Evolutionary conservation across 2,329 filamentous ascomycete genomes (phyloP).

Genomic region (Penicillium concentricum): DNA sequence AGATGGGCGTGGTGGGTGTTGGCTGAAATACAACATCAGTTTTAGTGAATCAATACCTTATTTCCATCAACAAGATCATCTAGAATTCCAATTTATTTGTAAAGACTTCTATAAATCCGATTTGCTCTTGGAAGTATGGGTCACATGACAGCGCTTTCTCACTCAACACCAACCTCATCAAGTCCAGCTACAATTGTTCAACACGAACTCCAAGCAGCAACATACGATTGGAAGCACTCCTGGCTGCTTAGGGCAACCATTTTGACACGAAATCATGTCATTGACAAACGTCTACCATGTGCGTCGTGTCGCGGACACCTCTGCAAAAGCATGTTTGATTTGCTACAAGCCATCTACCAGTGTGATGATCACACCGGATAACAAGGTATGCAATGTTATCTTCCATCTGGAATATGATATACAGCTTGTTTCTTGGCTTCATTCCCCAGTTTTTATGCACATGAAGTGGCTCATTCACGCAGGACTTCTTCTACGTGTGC

Average conservation of each 20-base stretch:
- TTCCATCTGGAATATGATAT: not conserved
- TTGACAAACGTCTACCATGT: slow-evolving; percentile 79
- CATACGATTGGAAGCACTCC: not conserved
- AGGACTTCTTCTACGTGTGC: slow-evolving; percentile 94
- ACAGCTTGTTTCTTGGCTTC: not conserved
- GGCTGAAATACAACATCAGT: not conserved
- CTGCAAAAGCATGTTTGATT: slow-evolving; percentile 80
- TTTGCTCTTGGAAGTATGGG: not conserved
- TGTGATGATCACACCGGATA: slow-evolving; percentile 84
- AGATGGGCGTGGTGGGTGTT: slow-evolving; percentile 3
- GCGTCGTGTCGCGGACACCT: slow-evolving; percentile 80
- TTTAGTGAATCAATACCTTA: not conserved
- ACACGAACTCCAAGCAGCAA: not conserved
- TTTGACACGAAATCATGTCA: slow-evolving; percentile 18
- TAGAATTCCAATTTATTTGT: not conserved
- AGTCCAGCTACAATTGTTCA: not conserved
- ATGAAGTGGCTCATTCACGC: not conserved
- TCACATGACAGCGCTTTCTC: slow-evolving; percentile 21
- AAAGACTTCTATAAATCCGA: not conserved
- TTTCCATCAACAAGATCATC: not conserved
- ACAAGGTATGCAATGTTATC: slow-evolving; percentile 62
- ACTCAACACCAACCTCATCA: slow-evolving; percentile 9
- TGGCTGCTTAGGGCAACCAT: no score
- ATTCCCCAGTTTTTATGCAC: not conserved
- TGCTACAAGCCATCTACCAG: slow-evolving; percentile 87